Base-by-base conservation (phyloP, 345 rosid species). In the Odontarrhena argentea region DNA sequence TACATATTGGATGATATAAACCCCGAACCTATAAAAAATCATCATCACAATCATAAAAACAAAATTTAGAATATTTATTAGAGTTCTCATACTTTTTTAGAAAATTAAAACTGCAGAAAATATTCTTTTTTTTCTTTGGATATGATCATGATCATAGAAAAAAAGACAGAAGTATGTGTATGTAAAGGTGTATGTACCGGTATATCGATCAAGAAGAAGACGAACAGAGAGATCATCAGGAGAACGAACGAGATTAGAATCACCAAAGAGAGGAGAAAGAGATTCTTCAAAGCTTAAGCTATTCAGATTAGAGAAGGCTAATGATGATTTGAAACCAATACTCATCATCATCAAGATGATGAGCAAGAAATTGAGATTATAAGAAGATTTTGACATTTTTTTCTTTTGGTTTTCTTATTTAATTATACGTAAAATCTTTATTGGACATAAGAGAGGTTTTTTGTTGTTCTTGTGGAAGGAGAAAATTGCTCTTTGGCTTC, bases 1-100 rank as follows among this genome's bases (percentile, higher is more conserved):
- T 94, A 87, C 88, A 87, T 79, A 45, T 75, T 88, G 10, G 97
- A 87, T 2, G 99, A 94, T 26, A 91, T 83, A 58, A 94, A 91
- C 4, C 99, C 99, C 3, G 97, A 76, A 43, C 99, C 99, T 88
- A 77, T 41, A 53, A 11, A n/a, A 8, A 9, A 15, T 40, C 18
- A 68, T 18, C 26, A 47, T 42, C 14, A 26, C 56, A 26, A 41
- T 53, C 38, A 40, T 61, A 54, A 69, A 12, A 28, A 28, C 32
- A 18, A 18, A 18, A 18, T 18, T 18, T 18, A 18, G 22, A 18
- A 18, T 18, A 18, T 18, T 18, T 18, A 18, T 18, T 18, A 18
- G 22, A 18, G 22, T 18, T 18, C 22, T 18, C 22, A 18, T 18
- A 18, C 22, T 18, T 18, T 18, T 18, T 18, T 18, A 18, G 22